Percentiles rank a stretch among this genome's conserved stretches.
These are phyloP conservation scores for Diphasiastrum complanatum DNA, from an alignment of 83 land plant species.

Conservation along the genomic window DNA sequence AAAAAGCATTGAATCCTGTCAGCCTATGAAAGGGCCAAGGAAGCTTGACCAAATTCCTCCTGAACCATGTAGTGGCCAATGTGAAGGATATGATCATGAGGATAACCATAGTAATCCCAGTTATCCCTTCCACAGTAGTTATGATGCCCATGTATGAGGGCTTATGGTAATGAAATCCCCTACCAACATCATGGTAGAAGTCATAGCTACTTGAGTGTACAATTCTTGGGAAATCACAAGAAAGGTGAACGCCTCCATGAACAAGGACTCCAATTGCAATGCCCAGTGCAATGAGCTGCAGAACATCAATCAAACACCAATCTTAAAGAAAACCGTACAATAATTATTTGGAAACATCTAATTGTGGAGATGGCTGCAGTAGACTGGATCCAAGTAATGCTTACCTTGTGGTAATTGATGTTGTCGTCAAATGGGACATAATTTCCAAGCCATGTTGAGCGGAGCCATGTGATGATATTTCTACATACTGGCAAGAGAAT, in stretches of 20 bases:
- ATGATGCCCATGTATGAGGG: conserved; percentile 56
- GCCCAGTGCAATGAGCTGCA: conserved; percentile 48
- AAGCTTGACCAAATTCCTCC: conserved; percentile 43
- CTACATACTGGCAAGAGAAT: conserved; percentile 91
- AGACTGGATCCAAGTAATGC: background rate
- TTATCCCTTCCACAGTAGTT: conserved; percentile 46
- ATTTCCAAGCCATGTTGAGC: conserved; percentile 63
- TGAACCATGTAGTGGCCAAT: conserved; percentile 55
- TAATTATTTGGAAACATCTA: background rate
- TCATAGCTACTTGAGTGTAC: conserved; percentile 36
- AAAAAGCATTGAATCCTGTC: conserved; percentile 73
- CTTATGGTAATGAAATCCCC: conserved; percentile 38
- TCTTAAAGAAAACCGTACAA: background rate
- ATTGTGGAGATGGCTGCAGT: background rate
- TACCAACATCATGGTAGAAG: conserved; percentile 38
- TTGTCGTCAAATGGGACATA: conserved; percentile 33
- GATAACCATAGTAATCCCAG: conserved; percentile 59
- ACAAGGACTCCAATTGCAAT: conserved; percentile 49
- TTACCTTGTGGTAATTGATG: conserved; percentile 24
- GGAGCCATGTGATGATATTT: conserved; percentile 76
- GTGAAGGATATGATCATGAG: conserved; percentile 59
- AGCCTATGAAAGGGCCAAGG: conserved; percentile 37
- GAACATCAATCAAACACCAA: background rate
- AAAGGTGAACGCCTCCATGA: conserved; percentile 47
- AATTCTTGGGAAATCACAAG: conserved; percentile 68